Conservation (phyloP, 257 asterid species). For the Anisodus acutangulus region DNA sequence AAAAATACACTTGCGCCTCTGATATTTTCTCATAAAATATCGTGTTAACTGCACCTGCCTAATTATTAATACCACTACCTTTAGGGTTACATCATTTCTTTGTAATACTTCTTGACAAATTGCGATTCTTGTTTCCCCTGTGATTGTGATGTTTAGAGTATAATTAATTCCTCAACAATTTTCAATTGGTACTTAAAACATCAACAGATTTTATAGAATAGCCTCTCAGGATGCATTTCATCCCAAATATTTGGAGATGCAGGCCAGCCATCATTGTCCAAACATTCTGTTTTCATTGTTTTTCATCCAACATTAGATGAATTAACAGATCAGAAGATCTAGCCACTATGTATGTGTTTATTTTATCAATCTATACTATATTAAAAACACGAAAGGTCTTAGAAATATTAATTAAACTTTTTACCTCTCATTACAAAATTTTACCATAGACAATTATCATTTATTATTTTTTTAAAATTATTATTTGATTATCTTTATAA, state of each 20-base stretch:
- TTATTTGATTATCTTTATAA: too few species aligned
- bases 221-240: not conserved
- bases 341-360: not conserved
- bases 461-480: too few species aligned
- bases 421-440: too few species aligned
- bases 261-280: not conserved
- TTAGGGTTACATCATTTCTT: not conserved
- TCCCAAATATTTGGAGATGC: constrained; percentile 13
- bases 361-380: too few species aligned
- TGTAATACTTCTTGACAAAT: not conserved
- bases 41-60: constrained; percentile 43
- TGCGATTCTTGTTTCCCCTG: not conserved
- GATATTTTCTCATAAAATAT: not conserved
- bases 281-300: too few species aligned
- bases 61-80: not conserved
- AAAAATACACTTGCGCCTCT: not conserved
- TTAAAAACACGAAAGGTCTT: too few species aligned
- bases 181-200: not conserved
- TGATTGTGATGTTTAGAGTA: not conserved
- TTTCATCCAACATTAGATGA: not conserved
- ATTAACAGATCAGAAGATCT: not conserved
- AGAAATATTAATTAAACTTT: too few species aligned
- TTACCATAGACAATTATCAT: too few species aligned
- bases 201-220: not conserved
- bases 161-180: not conserved